Percentiles rank a stretch among this genome's conserved stretches.
phyloP scores from a whole-genome alignment of 306 rosid species.

The Fagus crenata region DNA sequence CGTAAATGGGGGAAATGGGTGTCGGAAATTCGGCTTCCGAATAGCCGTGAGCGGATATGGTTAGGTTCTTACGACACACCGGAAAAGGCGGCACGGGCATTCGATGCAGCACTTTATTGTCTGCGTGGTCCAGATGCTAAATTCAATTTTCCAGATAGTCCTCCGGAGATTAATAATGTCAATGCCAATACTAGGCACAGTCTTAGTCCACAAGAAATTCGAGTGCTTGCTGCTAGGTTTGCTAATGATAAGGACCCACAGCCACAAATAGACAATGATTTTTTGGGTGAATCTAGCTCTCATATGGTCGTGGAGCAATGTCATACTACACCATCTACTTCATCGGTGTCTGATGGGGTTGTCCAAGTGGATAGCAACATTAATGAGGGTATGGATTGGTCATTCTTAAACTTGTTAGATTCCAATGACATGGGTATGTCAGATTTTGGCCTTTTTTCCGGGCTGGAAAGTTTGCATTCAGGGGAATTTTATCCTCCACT shows the following conservation, averaged over 20 bases:
- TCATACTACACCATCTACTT: neutral
- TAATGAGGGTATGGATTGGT: constrained; percentile 46
- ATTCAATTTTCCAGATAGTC: constrained; percentile 59
- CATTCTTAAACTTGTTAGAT: constrained; percentile 41
- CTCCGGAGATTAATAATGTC: constrained; percentile 28
- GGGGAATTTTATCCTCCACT: constrained; percentile 27
- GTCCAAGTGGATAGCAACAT: constrained; percentile 19
- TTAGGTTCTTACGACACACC: constrained; percentile 64
- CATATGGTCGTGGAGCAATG: neutral
- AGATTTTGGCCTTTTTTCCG: constrained; percentile 25
- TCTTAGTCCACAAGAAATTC: constrained; percentile 50
- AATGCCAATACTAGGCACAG: constrained; percentile 20
- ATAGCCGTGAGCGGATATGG: constrained; percentile 75
- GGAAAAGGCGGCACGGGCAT: constrained; percentile 71
- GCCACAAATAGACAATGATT: too few relatives aligned
- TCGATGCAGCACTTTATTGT: constrained; percentile 68
- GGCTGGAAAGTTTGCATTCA: constrained; percentile 34
- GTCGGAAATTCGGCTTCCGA: constrained; percentile 69
- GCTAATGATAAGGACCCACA: constrained; percentile 30
- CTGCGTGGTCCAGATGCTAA: constrained; percentile 56
- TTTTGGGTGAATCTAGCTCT: neutral
- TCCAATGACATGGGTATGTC: constrained; percentile 5
- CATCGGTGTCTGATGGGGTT: constrained; percentile 7
- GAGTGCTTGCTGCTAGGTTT: constrained; percentile 48
- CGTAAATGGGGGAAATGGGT: constrained; percentile 93